Percentiles rank a stretch among this genome's conserved stretches.
phyloP scores from a whole-genome alignment of 2,329 filamentous ascomycete species.

The Sodiomyces alkalinus region DNA sequence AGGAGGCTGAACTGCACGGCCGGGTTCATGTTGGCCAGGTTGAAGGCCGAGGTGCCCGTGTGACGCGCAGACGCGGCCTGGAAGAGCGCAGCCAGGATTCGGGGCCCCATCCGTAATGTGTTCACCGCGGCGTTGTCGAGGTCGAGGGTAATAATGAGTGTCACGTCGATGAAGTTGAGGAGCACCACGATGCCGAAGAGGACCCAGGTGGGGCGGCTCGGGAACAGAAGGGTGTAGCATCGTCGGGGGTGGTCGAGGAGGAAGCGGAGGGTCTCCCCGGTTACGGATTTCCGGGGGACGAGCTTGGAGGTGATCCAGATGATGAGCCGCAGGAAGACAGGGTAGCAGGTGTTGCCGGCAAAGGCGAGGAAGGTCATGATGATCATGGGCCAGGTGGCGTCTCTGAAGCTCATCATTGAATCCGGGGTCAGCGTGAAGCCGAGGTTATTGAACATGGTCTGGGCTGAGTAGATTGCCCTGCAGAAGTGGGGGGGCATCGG shows the following conservation, averaged over 20 bases:
- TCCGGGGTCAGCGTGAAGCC: slow-evolving; percentile 39
- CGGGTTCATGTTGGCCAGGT: slow-evolving; percentile 32
- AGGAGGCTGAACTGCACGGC: slow-evolving; percentile 42
- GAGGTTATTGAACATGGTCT: slow-evolving; percentile 36
- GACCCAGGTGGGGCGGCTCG: slow-evolving; percentile 42
- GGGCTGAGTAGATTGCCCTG: slow-evolving; percentile 32
- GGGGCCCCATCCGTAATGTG: slow-evolving; percentile 24
- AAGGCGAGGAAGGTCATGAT: slow-evolving; percentile 33
- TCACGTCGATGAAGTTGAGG: slow-evolving; percentile 37
- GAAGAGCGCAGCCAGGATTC: slow-evolving; percentile 41
- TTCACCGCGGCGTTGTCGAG: slow-evolving; percentile 35
- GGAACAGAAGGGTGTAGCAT: slow-evolving; percentile 49
- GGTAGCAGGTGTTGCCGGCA: slow-evolving; percentile 40
- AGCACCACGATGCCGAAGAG: slow-evolving; percentile 32
- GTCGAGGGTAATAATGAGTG: slow-evolving; percentile 36
- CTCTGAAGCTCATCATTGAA: slow-evolving; percentile 33
- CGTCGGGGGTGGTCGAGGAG: slow-evolving; percentile 47
- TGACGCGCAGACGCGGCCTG: slow-evolving; percentile 35
- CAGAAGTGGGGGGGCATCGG: too few relatives aligned
- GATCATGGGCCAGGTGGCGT: slow-evolving; percentile 26
- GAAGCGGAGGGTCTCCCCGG: slow-evolving; percentile 33
- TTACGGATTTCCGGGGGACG: slow-evolving; percentile 20
- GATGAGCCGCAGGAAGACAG: slow-evolving; percentile 38
- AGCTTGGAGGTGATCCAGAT: slow-evolving; percentile 40
- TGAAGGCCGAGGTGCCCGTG: slow-evolving; percentile 33